These are phyloP conservation scores for Leishmania aethiopica DNA, from an alignment of 208 protist genomes.

Conservation along the genomic window DNA sequence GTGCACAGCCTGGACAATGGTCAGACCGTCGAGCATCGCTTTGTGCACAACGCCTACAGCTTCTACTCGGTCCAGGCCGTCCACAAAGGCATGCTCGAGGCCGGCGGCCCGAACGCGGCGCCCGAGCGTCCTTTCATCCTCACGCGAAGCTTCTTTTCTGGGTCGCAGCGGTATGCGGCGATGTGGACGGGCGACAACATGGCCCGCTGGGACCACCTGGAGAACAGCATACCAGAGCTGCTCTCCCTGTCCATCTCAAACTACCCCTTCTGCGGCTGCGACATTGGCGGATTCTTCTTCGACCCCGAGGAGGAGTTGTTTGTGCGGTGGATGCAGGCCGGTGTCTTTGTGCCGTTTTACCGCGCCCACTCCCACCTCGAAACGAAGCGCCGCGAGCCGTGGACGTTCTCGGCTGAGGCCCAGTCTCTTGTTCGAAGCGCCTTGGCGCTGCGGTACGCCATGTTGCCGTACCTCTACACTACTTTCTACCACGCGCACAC, in stretches of 20 bases:
- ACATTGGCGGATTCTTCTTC: constrained; percentile 99
- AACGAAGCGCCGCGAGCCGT: constrained; percentile 98
- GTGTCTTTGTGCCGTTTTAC: constrained; percentile 98
- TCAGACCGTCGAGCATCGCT: constrained; percentile 89
- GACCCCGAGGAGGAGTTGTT: constrained; percentile 96
- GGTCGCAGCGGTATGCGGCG: constrained; percentile 96
- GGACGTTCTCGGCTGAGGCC: constrained; percentile 90
- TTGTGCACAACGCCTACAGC: constrained; percentile 99
- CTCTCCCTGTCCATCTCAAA: constrained; percentile 96
- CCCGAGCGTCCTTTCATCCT: constrained; percentile 97
- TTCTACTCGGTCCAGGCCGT: constrained; percentile 90
- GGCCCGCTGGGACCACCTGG: constrained; percentile 95
- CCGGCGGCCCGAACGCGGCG: constrained; percentile 34
- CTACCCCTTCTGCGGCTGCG: constrained; percentile 95
- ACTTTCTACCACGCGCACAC: constrained; percentile 87
- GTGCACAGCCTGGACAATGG: constrained; percentile 82
- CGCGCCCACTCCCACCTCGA: constrained; percentile 97
- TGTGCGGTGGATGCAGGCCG: constrained; percentile 98
- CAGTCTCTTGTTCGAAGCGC: constrained; percentile 71
- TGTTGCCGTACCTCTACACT: constrained; percentile 98
- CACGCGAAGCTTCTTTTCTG: constrained; percentile 98
- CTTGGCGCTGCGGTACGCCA: constrained; percentile 90
- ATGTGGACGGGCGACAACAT: constrained; percentile 99
- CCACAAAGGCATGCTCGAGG: constrained; percentile 85
- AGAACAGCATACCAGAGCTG: constrained; percentile 95